Evolutionary conservation across 768 basidiomycete species (phyloP), one percentile per base, ranked within the genome.

Genomic region (Leccinum aurantiacum): DNA sequence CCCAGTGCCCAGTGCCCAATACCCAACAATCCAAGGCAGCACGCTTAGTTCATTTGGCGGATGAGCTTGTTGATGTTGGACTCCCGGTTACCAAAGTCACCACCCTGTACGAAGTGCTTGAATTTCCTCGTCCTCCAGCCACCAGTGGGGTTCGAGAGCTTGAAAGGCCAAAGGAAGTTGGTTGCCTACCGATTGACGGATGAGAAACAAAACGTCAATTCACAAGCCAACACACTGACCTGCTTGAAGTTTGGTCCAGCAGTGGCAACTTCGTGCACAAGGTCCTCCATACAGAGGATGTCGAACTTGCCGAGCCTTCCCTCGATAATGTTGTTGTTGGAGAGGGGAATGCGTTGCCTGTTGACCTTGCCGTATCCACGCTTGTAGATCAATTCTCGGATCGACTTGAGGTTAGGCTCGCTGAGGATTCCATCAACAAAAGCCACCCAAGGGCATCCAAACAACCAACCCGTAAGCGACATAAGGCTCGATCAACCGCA

Each of bases 131-230:
- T 88, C 80, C 93, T 89, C 96, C 95, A 99, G 67, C 97, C 97
- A 66, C 97, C 96, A 65, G 85, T 98, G 58, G 97, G 96, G 87
- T 98, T 98, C 71, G 95, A 98, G 63, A 99, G 91, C 77, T 99
- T 99, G 86, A 99, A 98, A 25, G 97, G 97, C 95, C 95, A 98
- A 56, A 98, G 88, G 87, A 96, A 95, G 85, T 94, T 95, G 67
- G 90, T 86, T 59, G 88, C 90, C 89, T 90, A 25, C 1, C 61
- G 48, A 14, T 4, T 27, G 46, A 38, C 15, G 8, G 27, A 53
- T 53, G 60, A 22, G 24, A 33, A 60, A 51, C 0, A 48, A 25
- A 49, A 7, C 1, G 15, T 38, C 52, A 29, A 13, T 38, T 35
- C 44, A 15, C 5, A 7, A 27, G 10, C 38, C 22, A 37, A 55